Conservation (phyloP, 2,329 filamentous ascomycete genomes). For the Ophidiomyces ophidiicola region DNA sequence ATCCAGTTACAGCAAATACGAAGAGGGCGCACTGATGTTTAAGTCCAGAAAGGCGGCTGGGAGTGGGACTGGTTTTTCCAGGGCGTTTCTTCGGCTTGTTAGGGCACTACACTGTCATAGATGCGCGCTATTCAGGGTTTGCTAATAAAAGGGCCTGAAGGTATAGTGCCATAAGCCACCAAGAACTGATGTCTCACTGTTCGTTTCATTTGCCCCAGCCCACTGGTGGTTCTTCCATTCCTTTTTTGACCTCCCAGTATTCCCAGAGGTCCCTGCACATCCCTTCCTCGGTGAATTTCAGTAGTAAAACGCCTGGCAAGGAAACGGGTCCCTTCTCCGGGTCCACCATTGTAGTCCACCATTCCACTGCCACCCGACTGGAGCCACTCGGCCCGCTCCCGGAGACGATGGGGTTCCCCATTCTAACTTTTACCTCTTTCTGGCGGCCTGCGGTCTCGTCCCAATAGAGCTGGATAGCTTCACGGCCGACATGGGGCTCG, state of each 20-base stretch:
- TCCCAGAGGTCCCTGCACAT: constrained; percentile 7
- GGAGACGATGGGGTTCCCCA: constrained; percentile 2
- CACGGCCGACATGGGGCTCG: constrained; percentile 2
- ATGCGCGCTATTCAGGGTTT: too few relatives aligned
- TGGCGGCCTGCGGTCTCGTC: constrained; percentile 1
- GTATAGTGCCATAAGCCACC: too few relatives aligned
- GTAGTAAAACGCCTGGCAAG: constrained; percentile 3
- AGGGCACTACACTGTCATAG: too few relatives aligned
- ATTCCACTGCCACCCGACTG: constrained; percentile 1
- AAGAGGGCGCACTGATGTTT: too few relatives aligned
- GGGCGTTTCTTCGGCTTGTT: too few relatives aligned
- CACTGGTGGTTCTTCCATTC: constrained; percentile 3
- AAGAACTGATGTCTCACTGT: not conserved
- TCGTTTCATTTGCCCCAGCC: not conserved
- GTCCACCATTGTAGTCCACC: constrained; percentile 6
- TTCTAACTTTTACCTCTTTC: constrained; percentile 2
- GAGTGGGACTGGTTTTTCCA: too few relatives aligned
- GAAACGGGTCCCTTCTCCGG: constrained; percentile 3
- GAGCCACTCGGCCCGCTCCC: not conserved
- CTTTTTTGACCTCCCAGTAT: not conserved
- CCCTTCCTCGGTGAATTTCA: constrained; percentile 3
- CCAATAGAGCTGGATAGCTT: constrained; percentile 7
- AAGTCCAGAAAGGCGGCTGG: too few relatives aligned
- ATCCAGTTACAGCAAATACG: too few relatives aligned
- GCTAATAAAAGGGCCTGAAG: too few relatives aligned